Conservation (phyloP, 495 filamentous ascomycete species). For the Cudoniella acicularis region DNA sequence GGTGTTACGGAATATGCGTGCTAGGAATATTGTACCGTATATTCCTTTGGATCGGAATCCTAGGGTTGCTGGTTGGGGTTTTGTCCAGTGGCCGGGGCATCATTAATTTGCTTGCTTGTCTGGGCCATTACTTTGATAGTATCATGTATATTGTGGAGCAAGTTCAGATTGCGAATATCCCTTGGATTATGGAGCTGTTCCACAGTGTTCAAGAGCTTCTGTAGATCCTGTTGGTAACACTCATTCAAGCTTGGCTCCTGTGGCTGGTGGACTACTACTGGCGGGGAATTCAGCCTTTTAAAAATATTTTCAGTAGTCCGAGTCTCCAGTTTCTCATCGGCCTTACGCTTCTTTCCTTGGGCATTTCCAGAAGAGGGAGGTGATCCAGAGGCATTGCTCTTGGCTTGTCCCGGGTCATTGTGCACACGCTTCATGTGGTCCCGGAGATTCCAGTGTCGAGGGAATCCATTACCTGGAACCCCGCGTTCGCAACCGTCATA, state of each 20-base stretch:
- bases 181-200: constrained; percentile 20
- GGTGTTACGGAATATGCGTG: constrained; percentile 25
- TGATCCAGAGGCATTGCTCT: constrained; percentile 21
- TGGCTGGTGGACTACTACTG: constrained; percentile 17
- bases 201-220: constrained; percentile 13
- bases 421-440: constrained; percentile 96
- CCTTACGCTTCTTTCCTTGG: constrained; percentile 24
- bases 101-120: constrained; percentile 12
- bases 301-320: constrained; percentile 4
- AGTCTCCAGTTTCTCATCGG: constrained; percentile 8
- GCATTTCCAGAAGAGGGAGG: constrained; percentile 15
- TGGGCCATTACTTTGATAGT: constrained; percentile 24
- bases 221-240: constrained; percentile 10
- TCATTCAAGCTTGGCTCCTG: constrained; percentile 21
- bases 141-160: constrained; percentile 18
- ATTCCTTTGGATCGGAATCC: not conserved
- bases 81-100: not conserved
- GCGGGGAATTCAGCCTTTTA: constrained; percentile 10
- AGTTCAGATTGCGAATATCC: constrained; percentile 13
- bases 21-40: constrained; percentile 16
- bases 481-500: constrained; percentile 82
- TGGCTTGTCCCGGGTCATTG: constrained; percentile 54
- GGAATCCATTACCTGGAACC: constrained; percentile 77
- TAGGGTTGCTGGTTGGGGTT: constrained; percentile 9
- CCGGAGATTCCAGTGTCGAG: constrained; percentile 85